Conservation (phyloP, 345 rosid species). For the Populus deltoides region DNA sequence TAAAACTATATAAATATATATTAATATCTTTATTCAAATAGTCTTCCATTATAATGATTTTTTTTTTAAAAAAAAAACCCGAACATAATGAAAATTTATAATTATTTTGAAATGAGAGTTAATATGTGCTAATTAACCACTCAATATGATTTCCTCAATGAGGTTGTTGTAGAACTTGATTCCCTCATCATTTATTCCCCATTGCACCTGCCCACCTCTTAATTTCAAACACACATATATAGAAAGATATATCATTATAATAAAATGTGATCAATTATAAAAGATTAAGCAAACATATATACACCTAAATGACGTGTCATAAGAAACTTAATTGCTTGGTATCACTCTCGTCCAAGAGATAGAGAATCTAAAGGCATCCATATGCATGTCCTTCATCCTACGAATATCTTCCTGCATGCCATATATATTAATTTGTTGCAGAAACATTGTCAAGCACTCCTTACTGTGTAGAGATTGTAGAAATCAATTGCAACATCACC, state of each 20-base stretch:
- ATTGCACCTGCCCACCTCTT: neutral
- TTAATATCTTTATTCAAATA: no score
- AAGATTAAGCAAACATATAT: neutral
- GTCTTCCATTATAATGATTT: no score
- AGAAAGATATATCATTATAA: neutral
- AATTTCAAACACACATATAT: neutral
- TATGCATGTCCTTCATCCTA: neutral
- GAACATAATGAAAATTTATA: no score
- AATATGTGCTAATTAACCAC: neutral
- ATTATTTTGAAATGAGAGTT: no score
- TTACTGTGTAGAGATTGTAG: conserved; percentile 47
- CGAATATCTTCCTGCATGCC: no score
- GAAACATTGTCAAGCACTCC: neutral
- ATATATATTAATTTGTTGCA: no score
- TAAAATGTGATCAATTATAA: neutral
- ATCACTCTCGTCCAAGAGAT: conserved; percentile 10
- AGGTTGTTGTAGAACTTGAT: conserved; percentile 2
- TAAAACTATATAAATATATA: no score
- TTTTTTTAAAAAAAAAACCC: no score
- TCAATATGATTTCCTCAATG: neutral
- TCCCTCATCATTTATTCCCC: conserved; percentile 12
- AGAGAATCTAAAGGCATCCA: conserved; percentile 14
- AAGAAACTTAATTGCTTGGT: neutral
- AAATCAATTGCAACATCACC: conserved; percentile 47
- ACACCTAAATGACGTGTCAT: no score